Evolutionary conservation across 1,284 basidiomycete genomes (phyloP), one percentile per base, ranked within the genome.

Genomic region (Apiotrichum porosum): DNA sequence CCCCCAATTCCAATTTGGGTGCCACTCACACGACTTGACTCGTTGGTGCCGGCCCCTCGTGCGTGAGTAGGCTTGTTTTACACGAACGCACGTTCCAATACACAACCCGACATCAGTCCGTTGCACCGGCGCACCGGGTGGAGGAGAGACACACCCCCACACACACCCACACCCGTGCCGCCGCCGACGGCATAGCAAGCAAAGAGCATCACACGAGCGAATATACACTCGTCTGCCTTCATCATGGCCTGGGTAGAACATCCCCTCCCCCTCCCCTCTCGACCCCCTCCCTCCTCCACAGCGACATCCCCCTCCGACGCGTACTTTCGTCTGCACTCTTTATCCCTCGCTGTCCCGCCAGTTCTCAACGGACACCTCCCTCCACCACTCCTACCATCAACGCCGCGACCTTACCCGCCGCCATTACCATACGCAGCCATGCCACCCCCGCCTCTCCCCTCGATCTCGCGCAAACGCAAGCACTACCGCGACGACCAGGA

Each of bases 401-500:
- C 39, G 21, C 39, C 37, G 5, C 24, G 10, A 14, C 38, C 21
- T n/a, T 15, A 31, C 14, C n/a, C 10, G 2, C 32, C 17, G 22
- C n/a, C n/a, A 13, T 39, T 18, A 32, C 26, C 35, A 18, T 28
- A 37, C 36, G 6, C 14, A 40, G 30, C 35, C 31, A 57, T 57
- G 43, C 60, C 62, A 1, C 62, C 62, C 1, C 47, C 56, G 0
- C 54, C 55, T 12, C 26, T 61, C 17, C 57, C 54, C 1, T 40
- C 54, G 13, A 37, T 44, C 24, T 53, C 53, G 37, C 49, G 56
- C 22, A 63, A 63, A 46, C 49, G 60, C 35, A 57, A 55, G n/a
- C 55, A 44, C 17, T 45, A 30, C 21, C 36, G 37, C 34, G 44
- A 47, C 19, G 31, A 38, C 21, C 21, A 40, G 23, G 31, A 26